Evolutionary conservation across 2,329 filamentous ascomycete species (phyloP).

Genomic region (Chaetomiaceae sp.): DNA sequence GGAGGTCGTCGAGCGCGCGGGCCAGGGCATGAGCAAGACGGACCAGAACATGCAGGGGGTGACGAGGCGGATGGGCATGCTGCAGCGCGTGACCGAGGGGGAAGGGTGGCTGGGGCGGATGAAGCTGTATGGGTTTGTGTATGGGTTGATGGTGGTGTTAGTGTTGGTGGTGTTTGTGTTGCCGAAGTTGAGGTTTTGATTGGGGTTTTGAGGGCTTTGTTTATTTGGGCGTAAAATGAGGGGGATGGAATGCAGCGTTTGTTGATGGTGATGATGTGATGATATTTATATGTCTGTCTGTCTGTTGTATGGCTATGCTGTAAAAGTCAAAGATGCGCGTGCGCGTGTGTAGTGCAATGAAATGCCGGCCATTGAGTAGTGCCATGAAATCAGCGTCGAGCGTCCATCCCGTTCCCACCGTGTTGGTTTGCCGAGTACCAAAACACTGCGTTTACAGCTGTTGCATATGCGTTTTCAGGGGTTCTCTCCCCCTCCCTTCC

Average conservation of each 20-base stretch:
- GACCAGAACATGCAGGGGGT: constrained; percentile 72
- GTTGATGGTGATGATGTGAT: background rate
- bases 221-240: too few species aligned
- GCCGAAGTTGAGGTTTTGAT: constrained; percentile 81
- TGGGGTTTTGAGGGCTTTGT: too few species aligned
- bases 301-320: background rate
- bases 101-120: constrained; percentile 82
- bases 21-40: constrained; percentile 72
- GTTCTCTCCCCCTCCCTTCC: too few species aligned
- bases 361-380: too few species aligned
- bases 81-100: constrained; percentile 79
- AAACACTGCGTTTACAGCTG: too few species aligned
- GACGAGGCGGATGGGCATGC: constrained; percentile 68
- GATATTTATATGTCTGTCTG: background rate
- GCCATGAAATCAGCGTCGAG: background rate
- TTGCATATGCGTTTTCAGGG: too few species aligned
- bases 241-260: background rate
- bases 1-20: constrained; percentile 65
- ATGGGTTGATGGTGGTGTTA: constrained; percentile 72
- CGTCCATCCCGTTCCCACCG: too few species aligned
- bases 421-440: too few species aligned
- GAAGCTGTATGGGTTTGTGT: constrained; percentile 80
- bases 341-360: background rate
- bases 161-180: constrained; percentile 78
- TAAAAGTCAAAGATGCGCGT: background rate